A percentile compares a stretch with the other conserved stretches of the same genome.
These are phyloP conservation scores for Nemania serpens DNA, from an alignment of 2,329 filamentous ascomycete genomes.

Conservation along the genomic window DNA sequence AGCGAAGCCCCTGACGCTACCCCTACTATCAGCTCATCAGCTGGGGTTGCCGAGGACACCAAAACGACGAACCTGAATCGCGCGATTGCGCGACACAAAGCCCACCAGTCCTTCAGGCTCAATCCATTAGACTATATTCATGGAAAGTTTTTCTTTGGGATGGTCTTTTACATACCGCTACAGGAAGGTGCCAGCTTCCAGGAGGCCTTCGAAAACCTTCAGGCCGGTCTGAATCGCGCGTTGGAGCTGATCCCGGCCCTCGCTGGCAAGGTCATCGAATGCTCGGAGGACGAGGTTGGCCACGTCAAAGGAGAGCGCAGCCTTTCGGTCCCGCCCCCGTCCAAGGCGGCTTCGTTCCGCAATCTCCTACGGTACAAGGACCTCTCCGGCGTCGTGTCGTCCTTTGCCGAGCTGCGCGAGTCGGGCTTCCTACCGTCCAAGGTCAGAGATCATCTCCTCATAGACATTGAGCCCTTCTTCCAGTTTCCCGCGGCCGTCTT, in stretches of 20 bases:
- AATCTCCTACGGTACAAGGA: conserved; percentile 36
- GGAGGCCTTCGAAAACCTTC: conserved; percentile 40
- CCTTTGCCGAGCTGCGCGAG: conserved; percentile 35
- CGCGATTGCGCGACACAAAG: conserved; percentile 32
- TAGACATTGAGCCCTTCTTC: conserved; percentile 24
- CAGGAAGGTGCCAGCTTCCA: conserved; percentile 34
- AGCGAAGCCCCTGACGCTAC: not conserved
- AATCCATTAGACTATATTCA: conserved; percentile 44
- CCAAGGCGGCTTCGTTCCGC: not conserved
- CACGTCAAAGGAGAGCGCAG: conserved; percentile 37
- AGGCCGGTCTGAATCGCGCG: conserved; percentile 42
- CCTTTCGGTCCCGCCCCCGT: conserved; percentile 27
- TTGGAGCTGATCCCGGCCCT: conserved; percentile 45
- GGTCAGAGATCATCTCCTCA: conserved; percentile 37
- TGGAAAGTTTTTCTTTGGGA: conserved; percentile 40
- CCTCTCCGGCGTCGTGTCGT: conserved; percentile 34
- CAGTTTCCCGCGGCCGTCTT: conserved; percentile 39
- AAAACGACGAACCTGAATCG: conserved; percentile 18
- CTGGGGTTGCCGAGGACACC: not conserved
- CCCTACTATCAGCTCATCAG: conserved; percentile 9
- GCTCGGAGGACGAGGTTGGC: conserved; percentile 38
- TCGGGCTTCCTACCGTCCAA: conserved; percentile 37
- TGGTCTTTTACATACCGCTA: conserved; percentile 43
- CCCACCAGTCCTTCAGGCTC: conserved; percentile 39
- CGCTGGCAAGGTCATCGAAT: conserved; percentile 43